These are phyloP conservation scores for Pyrrhoderma lamaoense DNA, from an alignment of 1,284 basidiomycete genomes.

Conservation along the genomic window DNA sequence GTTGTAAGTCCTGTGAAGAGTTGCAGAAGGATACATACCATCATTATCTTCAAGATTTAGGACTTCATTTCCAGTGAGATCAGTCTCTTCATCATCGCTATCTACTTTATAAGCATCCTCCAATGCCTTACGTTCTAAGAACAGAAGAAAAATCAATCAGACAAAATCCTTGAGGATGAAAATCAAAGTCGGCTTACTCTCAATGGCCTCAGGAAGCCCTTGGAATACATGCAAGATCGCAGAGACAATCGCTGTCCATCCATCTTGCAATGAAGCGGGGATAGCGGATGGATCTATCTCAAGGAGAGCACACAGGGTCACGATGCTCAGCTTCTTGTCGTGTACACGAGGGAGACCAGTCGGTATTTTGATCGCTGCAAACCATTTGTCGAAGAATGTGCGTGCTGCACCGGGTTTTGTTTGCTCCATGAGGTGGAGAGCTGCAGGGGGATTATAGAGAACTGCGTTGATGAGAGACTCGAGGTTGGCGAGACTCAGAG, in stretches of 20 bases:
- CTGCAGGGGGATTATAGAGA: constrained; percentile 76
- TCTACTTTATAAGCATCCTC: constrained; percentile 53
- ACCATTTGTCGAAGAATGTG: constrained; percentile 77
- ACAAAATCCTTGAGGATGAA: background rate
- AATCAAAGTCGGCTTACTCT: constrained; percentile 35
- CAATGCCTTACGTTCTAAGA: constrained; percentile 55
- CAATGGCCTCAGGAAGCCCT: constrained; percentile 65
- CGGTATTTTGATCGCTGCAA: constrained; percentile 57
- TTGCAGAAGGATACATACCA: constrained; percentile 34
- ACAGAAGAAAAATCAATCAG: constrained; percentile 12
- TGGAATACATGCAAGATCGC: constrained; percentile 69
- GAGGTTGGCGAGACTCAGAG: constrained; percentile 71
- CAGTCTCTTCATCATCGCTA: constrained; percentile 51
- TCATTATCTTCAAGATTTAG: constrained; percentile 69
- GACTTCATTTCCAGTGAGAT: constrained; percentile 42
- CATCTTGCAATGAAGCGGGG: constrained; percentile 53
- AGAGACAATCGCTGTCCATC: constrained; percentile 67
- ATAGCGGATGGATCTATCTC: constrained; percentile 55
- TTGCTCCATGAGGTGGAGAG: constrained; percentile 69
- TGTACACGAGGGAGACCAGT: constrained; percentile 76
- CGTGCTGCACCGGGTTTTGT: constrained; percentile 51
- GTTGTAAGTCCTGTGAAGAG: background rate
- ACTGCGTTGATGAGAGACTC: constrained; percentile 79
- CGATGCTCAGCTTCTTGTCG: constrained; percentile 80
- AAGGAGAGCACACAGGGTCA: constrained; percentile 69